Percentiles rank a stretch among this genome's conserved stretches.
Conservation (phyloP, 2,329 filamentous ascomycete genomes). For the Alternaria arborescens region DNA sequence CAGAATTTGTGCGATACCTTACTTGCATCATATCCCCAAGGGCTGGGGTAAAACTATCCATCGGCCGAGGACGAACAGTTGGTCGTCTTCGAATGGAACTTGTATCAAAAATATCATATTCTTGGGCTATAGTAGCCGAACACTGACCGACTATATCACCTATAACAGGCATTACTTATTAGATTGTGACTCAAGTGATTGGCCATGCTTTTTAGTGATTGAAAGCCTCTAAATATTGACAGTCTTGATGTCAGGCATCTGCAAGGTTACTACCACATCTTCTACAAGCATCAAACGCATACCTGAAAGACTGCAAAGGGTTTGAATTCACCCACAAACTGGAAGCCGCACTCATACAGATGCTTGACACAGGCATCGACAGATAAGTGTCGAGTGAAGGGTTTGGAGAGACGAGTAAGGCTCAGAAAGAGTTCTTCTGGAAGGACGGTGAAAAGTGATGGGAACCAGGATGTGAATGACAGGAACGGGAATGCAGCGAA, state of each 20-base stretch:
- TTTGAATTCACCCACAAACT: conserved; percentile 21
- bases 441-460: no score
- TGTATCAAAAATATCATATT: conserved; percentile 8
- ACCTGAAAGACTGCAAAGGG: conserved; percentile 19
- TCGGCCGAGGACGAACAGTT: neutral
- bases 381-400: neutral
- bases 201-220: neutral
- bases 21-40: conserved; percentile 32
- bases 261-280: no score
- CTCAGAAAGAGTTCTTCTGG: no score
- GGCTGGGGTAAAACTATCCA: conserved; percentile 25
- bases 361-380: neutral
- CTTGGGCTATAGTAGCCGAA: neutral
- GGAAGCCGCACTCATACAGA: conserved; percentile 30
- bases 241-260: neutral
- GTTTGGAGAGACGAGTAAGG: no score
- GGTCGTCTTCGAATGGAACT: neutral
- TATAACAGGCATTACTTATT: neutral
- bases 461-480: no score
- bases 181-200: neutral
- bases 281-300: conserved; percentile 36
- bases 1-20: conserved; percentile 7
- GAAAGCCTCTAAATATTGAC: neutral
- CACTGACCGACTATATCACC: neutral
- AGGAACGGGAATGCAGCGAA: no score